Percentiles rank a stretch among this genome's conserved stretches.
Evolutionary conservation across 1,139 yeast species (phyloP).

Genomic region (Kazachstania sp.): DNA sequence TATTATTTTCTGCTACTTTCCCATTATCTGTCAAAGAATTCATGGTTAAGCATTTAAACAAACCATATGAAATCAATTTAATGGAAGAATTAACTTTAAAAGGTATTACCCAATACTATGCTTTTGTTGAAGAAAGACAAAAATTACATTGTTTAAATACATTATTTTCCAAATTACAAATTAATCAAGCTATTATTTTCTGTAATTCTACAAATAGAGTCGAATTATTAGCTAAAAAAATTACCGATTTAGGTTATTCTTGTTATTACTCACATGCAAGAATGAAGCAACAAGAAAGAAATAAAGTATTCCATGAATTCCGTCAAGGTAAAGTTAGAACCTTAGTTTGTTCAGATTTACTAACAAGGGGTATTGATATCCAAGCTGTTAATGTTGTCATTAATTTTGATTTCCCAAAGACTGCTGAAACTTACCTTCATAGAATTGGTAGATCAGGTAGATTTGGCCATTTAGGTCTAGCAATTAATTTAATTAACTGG

Average conservation of each 20-base stretch:
- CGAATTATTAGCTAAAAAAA: constrained; percentile 88
- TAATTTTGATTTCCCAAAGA: constrained; percentile 96
- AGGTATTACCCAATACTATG: constrained; percentile 95
- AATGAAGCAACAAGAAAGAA: constrained; percentile 97
- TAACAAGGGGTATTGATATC: constrained; percentile 98
- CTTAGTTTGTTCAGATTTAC: constrained; percentile 88
- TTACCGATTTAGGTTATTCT: constrained; percentile 92
- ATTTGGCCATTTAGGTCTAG: constrained; percentile 96
- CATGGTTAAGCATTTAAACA: constrained; percentile 83
- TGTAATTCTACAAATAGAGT: constrained; percentile 96
- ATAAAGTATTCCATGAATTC: constrained; percentile 96
- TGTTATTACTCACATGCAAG: constrained; percentile 96
- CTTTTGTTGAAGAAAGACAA: constrained; percentile 94
- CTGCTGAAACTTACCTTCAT: constrained; percentile 94
- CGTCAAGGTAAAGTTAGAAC: constrained; percentile 98
- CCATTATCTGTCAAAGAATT: constrained; percentile 88
- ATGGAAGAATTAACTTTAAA: constrained; percentile 96
- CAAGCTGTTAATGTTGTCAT: constrained; percentile 98
- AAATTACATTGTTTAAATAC: constrained; percentile 94
- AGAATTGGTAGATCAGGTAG: constrained; percentile 99
- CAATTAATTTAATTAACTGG: constrained; percentile 95
- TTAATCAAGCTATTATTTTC: constrained; percentile 91
- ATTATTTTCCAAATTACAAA: constrained; percentile 83
- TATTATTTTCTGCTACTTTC: constrained; percentile 91
- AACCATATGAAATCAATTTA: constrained; percentile 90